Percentiles rank a stretch among this genome's conserved stretches.
Evolutionary conservation across 225 moss, liverwort and hornwort species (phyloP).

Genomic region (Asterella californica): DNA sequence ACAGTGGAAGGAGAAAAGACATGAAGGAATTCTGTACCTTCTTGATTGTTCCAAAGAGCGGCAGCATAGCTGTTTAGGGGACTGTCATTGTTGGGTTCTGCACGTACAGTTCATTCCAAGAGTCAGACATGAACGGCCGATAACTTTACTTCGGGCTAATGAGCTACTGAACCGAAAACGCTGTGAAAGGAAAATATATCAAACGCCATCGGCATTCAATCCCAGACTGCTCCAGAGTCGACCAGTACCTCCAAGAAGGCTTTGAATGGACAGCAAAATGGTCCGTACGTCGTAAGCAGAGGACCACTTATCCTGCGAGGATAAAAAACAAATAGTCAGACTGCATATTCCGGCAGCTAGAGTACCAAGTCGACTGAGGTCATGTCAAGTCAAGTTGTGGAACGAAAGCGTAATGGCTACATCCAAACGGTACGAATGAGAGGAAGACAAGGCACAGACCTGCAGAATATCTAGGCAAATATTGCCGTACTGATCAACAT

Average conservation of each 20-base stretch:
- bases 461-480: conserved; percentile 96
- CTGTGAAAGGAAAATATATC: not conserved
- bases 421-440: not conserved
- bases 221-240: not conserved
- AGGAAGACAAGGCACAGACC: conserved; percentile 33
- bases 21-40: conserved; percentile 46
- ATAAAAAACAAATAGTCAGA: not conserved
- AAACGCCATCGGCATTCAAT: too few relatives aligned
- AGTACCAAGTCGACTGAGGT: not conserved
- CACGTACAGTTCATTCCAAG: not conserved
- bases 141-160: not conserved
- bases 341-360: not conserved
- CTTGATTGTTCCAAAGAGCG: conserved; percentile 91
- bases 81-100: conserved; percentile 99
- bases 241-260: conserved; percentile 70
- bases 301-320: conserved; percentile 92
- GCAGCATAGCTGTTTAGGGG: conserved; percentile 94
- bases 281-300: conserved; percentile 96
- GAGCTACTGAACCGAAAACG: not conserved
- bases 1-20: not conserved
- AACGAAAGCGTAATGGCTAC: not conserved
- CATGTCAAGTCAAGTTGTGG: too few relatives aligned
- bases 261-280: conserved; percentile 89
- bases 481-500: conserved; percentile 96
- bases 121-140: not conserved